Evolutionary conservation across 495 filamentous ascomycete species (phyloP).

Genomic region (Penicilliopsis zonata): DNA sequence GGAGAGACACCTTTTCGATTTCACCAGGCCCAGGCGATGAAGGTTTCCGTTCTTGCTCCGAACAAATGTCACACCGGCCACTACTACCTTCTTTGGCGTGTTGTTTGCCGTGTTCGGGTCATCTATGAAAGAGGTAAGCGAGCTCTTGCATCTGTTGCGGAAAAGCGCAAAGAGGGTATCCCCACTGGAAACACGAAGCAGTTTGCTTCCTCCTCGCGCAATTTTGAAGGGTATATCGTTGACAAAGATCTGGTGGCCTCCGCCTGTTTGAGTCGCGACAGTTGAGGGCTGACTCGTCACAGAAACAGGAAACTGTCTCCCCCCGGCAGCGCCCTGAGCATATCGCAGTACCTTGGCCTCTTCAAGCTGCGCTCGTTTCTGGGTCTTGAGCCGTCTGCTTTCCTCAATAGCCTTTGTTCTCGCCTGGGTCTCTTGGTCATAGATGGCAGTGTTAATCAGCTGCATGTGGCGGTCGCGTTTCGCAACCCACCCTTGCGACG

Average conservation of each 20-base stretch:
- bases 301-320: conserved; percentile 18
- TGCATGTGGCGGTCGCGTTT: conserved; percentile 80
- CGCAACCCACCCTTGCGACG: conserved; percentile 53
- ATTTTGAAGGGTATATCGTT: conserved; percentile 70
- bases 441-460: conserved; percentile 74
- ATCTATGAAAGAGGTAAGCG: conserved; percentile 39
- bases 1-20: conserved; percentile 27
- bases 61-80: conserved; percentile 78
- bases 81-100: conserved; percentile 65
- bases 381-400: conserved; percentile 47
- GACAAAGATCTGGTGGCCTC: conserved; percentile 55
- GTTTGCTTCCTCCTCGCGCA: conserved; percentile 69
- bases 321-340: conserved; percentile 23
- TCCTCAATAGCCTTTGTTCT: conserved; percentile 64
- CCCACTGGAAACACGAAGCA: conserved; percentile 65
- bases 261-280: conserved; percentile 16
- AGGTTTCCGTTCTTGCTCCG: conserved; percentile 89
- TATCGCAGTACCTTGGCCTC: conserved; percentile 39
- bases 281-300: conserved; percentile 23
- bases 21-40: conserved; percentile 46
- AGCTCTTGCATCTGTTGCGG: conserved; percentile 31
- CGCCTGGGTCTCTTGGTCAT: conserved; percentile 62
- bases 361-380: conserved; percentile 50
- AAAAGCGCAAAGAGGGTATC: conserved; percentile 2
- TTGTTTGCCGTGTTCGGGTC: conserved; percentile 48